phyloP scores from a whole-genome alignment of 2,329 filamentous ascomycete genomes.

The Tolypocladium tundrense region DNA sequence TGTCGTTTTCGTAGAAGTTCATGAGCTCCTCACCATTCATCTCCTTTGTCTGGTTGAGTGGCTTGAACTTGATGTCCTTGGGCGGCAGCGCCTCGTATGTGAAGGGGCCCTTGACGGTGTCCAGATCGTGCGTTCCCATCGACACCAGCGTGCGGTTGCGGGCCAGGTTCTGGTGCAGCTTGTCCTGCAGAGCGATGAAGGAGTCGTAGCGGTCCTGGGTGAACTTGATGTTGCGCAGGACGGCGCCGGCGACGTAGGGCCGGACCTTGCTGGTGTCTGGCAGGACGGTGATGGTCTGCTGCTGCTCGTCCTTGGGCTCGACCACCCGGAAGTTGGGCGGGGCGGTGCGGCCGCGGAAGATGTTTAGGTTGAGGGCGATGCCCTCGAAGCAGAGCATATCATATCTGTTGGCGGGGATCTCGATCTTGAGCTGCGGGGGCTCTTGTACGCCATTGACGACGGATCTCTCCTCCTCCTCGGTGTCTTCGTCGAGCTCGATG shows the following conservation, averaged over 20 bases:
- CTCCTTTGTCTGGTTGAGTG: conserved; percentile 82
- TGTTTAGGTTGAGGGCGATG: conserved; percentile 88
- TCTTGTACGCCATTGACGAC: conserved; percentile 71
- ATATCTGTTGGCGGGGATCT: conserved; percentile 90
- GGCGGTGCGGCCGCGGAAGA: conserved; percentile 70
- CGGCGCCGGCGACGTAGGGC: conserved; percentile 79
- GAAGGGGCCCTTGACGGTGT: conserved; percentile 89
- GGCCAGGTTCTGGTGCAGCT: conserved; percentile 92
- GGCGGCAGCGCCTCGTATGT: conserved; percentile 88
- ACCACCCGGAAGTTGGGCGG: conserved; percentile 73
- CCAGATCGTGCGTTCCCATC: conserved; percentile 93
- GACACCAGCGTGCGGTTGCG: conserved; percentile 89
- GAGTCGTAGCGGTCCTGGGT: conserved; percentile 86
- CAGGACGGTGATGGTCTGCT: conserved; percentile 72
- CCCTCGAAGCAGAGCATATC: conserved; percentile 97
- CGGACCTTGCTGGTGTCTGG: conserved; percentile 68
- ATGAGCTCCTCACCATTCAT: conserved; percentile 87
- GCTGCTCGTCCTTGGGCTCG: conserved; percentile 59
- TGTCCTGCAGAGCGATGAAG: conserved; percentile 96
- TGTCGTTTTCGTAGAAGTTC: conserved; percentile 91
- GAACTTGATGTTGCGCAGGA: conserved; percentile 86
- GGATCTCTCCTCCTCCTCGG: conserved; percentile 63
- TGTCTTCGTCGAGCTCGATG: conserved; percentile 96
- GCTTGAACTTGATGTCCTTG: conserved; percentile 83
- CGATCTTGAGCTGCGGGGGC: conserved; percentile 90